Evolutionary conservation across 352 stramenopile genomes (phyloP).

Genomic region (Pseudoperonospora humuli): DNA sequence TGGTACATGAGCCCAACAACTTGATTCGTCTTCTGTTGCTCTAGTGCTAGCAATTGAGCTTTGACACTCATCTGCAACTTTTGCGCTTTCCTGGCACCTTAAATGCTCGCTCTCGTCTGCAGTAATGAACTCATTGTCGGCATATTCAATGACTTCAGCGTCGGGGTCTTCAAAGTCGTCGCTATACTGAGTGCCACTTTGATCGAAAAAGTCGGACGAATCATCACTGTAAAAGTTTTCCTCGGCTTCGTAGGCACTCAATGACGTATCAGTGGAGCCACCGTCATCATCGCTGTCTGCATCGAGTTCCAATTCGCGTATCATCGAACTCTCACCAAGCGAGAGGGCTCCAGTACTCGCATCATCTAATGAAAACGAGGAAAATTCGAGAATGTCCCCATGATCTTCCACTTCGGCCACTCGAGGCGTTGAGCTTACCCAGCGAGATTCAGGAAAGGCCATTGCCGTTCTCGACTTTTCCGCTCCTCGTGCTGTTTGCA

Average conservation of each 20-base stretch:
- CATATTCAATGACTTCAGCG: slow-evolving; percentile 74
- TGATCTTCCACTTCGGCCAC: slow-evolving; percentile 8
- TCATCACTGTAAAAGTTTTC: slow-evolving; percentile 84
- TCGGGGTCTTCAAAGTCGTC: slow-evolving; percentile 77
- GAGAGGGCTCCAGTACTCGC: slow-evolving; percentile 13
- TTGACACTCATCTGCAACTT: slow-evolving; percentile 2
- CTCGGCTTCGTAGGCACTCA: slow-evolving; percentile 68
- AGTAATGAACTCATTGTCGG: slow-evolving; percentile 48
- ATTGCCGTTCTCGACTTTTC: slow-evolving; percentile 1
- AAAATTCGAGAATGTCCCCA: slow-evolving; percentile 18
- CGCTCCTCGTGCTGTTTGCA: slow-evolving; percentile 3
- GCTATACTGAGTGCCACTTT: slow-evolving; percentile 67
- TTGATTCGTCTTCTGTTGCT: slow-evolving; percentile 8
- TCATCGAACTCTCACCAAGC: slow-evolving; percentile 53
- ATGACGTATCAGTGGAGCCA: slow-evolving; percentile 39
- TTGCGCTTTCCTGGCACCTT: slow-evolving; percentile 2
- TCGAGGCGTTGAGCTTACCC: slow-evolving; percentile 2
- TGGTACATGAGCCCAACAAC: slow-evolving; percentile 3
- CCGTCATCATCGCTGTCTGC: slow-evolving; percentile 35
- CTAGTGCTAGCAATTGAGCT: not conserved
- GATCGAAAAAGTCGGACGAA: slow-evolving; percentile 57
- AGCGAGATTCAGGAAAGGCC: not conserved
- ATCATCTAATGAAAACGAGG: slow-evolving; percentile 25
- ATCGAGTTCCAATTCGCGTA: slow-evolving; percentile 49
- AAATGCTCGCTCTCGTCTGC: slow-evolving; percentile 16